A percentile compares a stretch with the other conserved stretches of the same genome.
phyloP scores from a whole-genome alignment of 257 asterid species.

The Solanum stenotomum region DNA sequence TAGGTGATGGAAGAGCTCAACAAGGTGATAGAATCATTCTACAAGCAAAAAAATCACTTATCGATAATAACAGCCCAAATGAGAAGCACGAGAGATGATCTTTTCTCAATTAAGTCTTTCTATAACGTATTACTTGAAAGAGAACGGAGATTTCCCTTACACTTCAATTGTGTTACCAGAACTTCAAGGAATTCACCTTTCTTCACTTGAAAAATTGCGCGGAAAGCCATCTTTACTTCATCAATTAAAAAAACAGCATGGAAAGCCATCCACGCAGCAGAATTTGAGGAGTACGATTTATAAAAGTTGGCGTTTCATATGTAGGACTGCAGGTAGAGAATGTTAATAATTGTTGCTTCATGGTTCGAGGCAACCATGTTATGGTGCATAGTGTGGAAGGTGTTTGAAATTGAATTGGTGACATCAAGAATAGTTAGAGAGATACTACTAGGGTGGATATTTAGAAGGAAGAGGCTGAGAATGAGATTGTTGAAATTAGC shows the following conservation, averaged over 20 bases:
- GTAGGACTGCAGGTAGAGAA: background rate
- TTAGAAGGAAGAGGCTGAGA: background rate
- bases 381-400: background rate
- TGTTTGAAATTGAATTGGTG: background rate
- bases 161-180: background rate
- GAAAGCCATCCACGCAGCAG: background rate
- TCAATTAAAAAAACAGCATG: background rate
- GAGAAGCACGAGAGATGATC: background rate
- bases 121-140: background rate
- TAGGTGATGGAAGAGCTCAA: slow-evolving; percentile 6
- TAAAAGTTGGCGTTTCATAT: background rate
- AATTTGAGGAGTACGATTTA: background rate
- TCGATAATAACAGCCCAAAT: background rate
- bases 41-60: background rate
- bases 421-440: background rate
- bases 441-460: background rate
- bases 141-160: background rate
- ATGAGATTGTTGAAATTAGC: background rate
- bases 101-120: background rate
- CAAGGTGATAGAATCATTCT: background rate
- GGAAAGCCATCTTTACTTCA: background rate
- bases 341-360: background rate
- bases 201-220: background rate
- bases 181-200: background rate
- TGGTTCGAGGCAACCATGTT: background rate